A percentile compares a stretch with the other conserved stretches of the same genome.
phyloP scores from a whole-genome alignment of 176 grass and related monocot genomes.

The Avena eriantha region DNA sequence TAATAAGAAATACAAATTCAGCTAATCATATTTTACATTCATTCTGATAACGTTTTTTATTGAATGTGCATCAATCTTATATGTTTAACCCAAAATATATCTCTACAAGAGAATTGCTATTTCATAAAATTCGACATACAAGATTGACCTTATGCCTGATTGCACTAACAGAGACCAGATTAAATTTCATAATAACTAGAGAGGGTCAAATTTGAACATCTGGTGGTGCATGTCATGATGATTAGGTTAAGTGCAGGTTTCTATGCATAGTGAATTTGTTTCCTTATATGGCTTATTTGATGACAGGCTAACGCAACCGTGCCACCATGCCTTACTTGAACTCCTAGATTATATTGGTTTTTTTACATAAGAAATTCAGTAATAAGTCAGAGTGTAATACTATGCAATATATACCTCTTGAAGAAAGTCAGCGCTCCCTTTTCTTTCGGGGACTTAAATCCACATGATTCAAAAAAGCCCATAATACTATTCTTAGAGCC shows the following conservation, averaged over 20 bases:
- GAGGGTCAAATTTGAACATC: not conserved
- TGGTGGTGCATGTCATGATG: not conserved
- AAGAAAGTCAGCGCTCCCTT: constrained; percentile 76
- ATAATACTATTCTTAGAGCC: constrained; percentile 57
- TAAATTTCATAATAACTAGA: not conserved
- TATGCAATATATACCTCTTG: constrained; percentile 69
- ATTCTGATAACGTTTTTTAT: not conserved
- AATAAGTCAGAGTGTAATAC: not conserved
- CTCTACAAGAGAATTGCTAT: not conserved
- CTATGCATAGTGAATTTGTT: not conserved
- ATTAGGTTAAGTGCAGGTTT: not conserved
- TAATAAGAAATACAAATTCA: not conserved
- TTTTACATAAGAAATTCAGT: not conserved
- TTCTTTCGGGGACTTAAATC: constrained; percentile 78
- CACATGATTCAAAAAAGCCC: constrained; percentile 72
- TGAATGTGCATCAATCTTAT: not conserved
- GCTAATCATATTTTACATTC: not conserved
- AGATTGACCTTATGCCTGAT: not conserved
- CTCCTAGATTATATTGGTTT: not conserved
- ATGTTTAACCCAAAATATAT: constrained; percentile 16
- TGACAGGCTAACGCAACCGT: not conserved
- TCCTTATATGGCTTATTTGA: too few species aligned
- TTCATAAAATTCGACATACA: not conserved
- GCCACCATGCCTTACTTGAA: not conserved
- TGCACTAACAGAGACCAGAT: not conserved